These are phyloP conservation scores for Trichoderma oligosporum DNA, from an alignment of 2,329 filamentous ascomycete species.

Conservation along the genomic window DNA sequence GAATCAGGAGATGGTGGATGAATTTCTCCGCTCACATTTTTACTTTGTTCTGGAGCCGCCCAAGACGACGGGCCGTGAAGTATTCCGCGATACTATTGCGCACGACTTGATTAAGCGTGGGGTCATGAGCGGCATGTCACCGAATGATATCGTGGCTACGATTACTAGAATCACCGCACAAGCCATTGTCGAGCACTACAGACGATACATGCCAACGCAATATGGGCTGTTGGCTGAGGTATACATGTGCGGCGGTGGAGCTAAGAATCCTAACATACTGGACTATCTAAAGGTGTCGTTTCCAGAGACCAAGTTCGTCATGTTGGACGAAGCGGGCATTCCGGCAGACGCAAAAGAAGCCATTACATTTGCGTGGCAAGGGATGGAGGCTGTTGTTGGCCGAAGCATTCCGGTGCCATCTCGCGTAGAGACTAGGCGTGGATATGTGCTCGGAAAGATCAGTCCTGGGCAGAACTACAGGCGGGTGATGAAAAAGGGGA, in stretches of 20 bases:
- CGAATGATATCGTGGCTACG: slow-evolving; percentile 54
- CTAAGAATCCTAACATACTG: slow-evolving; percentile 55
- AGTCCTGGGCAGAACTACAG: slow-evolving; percentile 53
- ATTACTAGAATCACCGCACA: slow-evolving; percentile 58
- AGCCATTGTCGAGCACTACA: slow-evolving; percentile 49
- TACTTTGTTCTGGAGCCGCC: slow-evolving; percentile 52
- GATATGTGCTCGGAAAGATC: slow-evolving; percentile 54
- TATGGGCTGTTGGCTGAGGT: slow-evolving; percentile 46
- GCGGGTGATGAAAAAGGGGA: slow-evolving; percentile 48
- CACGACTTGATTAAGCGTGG: slow-evolving; percentile 49
- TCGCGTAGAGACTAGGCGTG: slow-evolving; percentile 48
- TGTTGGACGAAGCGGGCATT: slow-evolving; percentile 56
- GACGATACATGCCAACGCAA: slow-evolving; percentile 44
- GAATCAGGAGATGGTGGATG: slow-evolving; percentile 49
- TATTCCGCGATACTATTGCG: slow-evolving; percentile 55
- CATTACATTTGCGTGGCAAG: slow-evolving; percentile 54
- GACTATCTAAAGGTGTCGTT: slow-evolving; percentile 48
- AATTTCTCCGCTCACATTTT: slow-evolving; percentile 43
- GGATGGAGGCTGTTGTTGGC: slow-evolving; percentile 55
- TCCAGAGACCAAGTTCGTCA: slow-evolving; percentile 47
- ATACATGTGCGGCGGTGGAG: slow-evolving; percentile 59
- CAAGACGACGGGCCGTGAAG: slow-evolving; percentile 57
- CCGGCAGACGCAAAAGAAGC: slow-evolving; percentile 57
- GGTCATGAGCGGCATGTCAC: slow-evolving; percentile 40
- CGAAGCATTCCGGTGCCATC: slow-evolving; percentile 51